Conservation (phyloP, 257 asterid species). For the Nicotiana obtusifolia region DNA sequence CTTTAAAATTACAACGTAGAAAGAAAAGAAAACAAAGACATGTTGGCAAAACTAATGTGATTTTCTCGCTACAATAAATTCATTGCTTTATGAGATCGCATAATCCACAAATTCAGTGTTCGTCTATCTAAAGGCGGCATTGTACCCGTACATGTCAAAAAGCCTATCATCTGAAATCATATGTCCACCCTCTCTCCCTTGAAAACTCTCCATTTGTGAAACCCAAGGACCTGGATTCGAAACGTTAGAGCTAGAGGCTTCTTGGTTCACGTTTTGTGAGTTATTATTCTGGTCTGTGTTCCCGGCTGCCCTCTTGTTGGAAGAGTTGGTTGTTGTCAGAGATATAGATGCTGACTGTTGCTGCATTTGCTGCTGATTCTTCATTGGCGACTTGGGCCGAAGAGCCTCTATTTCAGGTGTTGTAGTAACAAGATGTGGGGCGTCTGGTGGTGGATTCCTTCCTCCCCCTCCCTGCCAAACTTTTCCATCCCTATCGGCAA, state of each 20-base stretch:
- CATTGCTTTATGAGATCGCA: slow-evolving; percentile 55
- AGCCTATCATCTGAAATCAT: slow-evolving; percentile 45
- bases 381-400: slow-evolving; percentile 98
- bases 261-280: slow-evolving; percentile 48
- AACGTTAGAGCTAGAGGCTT: slow-evolving; percentile 52
- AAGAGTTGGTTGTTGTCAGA: slow-evolving; percentile 55
- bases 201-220: slow-evolving; percentile 41
- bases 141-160: slow-evolving; percentile 53
- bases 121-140: slow-evolving; percentile 42
- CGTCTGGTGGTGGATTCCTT: slow-evolving; percentile 96
- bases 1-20: not conserved
- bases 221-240: slow-evolving; percentile 60
- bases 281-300: slow-evolving; percentile 58
- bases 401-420: slow-evolving; percentile 90
- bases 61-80: slow-evolving; percentile 41
- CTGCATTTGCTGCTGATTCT: slow-evolving; percentile 78
- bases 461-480: slow-evolving; percentile 97
- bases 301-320: slow-evolving; percentile 54
- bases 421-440: slow-evolving; percentile 87
- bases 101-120: slow-evolving; percentile 47
- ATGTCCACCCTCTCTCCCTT: slow-evolving; percentile 50
- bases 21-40: not conserved
- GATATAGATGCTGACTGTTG: slow-evolving; percentile 67
- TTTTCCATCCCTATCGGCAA: slow-evolving; percentile 84
- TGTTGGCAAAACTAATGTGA: not conserved